Conservation (phyloP, 2,329 filamentous ascomycete genomes). For the Colletotrichum tamarilloi region DNA sequence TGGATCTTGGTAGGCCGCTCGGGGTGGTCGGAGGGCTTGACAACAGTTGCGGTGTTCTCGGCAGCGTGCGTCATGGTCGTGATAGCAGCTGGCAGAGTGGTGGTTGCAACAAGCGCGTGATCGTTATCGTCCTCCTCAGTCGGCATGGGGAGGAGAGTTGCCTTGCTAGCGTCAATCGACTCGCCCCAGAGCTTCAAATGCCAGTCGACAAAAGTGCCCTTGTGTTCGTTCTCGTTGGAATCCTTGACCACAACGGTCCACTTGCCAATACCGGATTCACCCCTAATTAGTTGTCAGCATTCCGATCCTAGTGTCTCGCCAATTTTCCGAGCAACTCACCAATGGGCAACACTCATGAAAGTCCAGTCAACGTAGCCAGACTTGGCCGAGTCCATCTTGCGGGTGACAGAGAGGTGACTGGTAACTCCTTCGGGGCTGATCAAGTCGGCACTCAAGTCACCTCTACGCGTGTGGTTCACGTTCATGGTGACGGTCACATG, state of each 20-base stretch:
- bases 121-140: slow-evolving; percentile 85
- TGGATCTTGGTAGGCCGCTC: slow-evolving; percentile 69
- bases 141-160: slow-evolving; percentile 83
- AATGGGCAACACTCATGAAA: slow-evolving; percentile 98
- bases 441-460: slow-evolving; percentile 92
- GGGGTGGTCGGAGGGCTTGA: slow-evolving; percentile 70
- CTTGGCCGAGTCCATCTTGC: slow-evolving; percentile 73
- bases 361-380: slow-evolving; percentile 94
- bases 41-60: slow-evolving; percentile 53
- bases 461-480: slow-evolving; percentile 84
- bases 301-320: background rate
- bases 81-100: slow-evolving; percentile 66
- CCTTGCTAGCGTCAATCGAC: slow-evolving; percentile 78
- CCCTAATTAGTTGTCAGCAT: slow-evolving; percentile 63
- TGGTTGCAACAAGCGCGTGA: slow-evolving; percentile 75
- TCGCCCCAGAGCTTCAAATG: slow-evolving; percentile 95
- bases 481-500: slow-evolving; percentile 99
- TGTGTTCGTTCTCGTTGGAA: slow-evolving; percentile 78
- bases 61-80: slow-evolving; percentile 66
- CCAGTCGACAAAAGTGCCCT: slow-evolving; percentile 89
- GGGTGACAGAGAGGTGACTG: slow-evolving; percentile 84
- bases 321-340: slow-evolving; percentile 65
- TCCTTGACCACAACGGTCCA: slow-evolving; percentile 96
- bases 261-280: slow-evolving; percentile 85
- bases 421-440: slow-evolving; percentile 84